Evolutionary conservation across 1,139 yeast species (phyloP), one percentile per base, ranked within the genome.

Genomic region (Pichia kudriavzevii): DNA sequence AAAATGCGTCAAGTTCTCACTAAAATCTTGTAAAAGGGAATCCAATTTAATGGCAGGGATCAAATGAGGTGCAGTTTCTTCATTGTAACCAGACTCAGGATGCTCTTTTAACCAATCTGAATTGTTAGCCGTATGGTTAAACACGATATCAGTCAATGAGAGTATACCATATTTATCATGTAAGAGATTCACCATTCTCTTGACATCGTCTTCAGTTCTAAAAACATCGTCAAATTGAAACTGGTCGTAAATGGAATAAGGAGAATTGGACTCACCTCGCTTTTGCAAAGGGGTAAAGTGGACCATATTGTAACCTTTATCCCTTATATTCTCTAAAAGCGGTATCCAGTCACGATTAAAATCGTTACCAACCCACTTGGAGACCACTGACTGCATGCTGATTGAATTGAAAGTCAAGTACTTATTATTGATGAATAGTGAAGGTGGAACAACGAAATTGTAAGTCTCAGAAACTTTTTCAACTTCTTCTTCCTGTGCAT

Each of bases 261-360:
- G 97, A 7, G 96, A 87, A 55, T 88, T 72, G 1, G 95, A 83
- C 39, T 69, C 79, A 19, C 98, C 98, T 34, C 97, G 69, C 44
- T 77, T 63, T 58, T 88, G 96, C 44, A 91, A 66, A 0, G 98
- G 98, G 2, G 97, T 87, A 56, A 91, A 91, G 61, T 91, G 98
- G 31, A 91, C 65, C 95, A 88, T 84, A 57, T 91, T 91, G 64
- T 88, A 91, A 14, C 93, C 91, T 58, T 91, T 91, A 8, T 60
- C 56, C 13, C 77, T 62, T 29, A 91, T 71, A 33, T 72, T 69
- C 4, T 58, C 53, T 41, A 91, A 80, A 40, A 83, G 63, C 1
- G 61, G 54, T 39, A 74, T 73, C 97, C 97, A 91, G 21, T 72
- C 53, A 33, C 46, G 55, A 6, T 40, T 22, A 30, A 50, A 53